A percentile compares a stretch with the other conserved stretches of the same genome.
Evolutionary conservation across 2,329 filamentous ascomycete genomes (phyloP).

Genomic region (Arthrobotrys iridis): DNA sequence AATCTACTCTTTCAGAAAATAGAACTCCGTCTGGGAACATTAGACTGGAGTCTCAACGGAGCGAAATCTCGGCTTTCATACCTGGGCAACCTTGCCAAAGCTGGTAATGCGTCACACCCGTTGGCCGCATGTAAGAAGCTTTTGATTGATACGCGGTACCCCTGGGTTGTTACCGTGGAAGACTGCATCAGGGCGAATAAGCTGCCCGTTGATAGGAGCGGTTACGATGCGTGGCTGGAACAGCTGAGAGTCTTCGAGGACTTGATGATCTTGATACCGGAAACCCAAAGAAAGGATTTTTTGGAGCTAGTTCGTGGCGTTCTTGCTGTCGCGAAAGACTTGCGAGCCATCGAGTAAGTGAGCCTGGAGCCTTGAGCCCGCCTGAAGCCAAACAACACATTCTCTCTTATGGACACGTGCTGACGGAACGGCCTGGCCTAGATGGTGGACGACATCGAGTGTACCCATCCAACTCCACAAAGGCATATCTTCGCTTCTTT

Average conservation of each 20-base stretch:
- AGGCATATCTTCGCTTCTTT: conserved; percentile 23
- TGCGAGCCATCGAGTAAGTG: conserved; percentile 31
- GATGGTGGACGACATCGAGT: conserved; percentile 38
- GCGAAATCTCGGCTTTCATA: conserved; percentile 27
- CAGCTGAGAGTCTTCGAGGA: conserved; percentile 1
- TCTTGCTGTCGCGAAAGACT: background rate
- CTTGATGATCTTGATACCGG: conserved; percentile 13
- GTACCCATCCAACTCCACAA: conserved; percentile 12
- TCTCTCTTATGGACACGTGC: background rate
- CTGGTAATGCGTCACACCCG: background rate
- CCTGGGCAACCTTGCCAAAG: background rate
- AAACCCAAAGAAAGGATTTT: conserved; percentile 8
- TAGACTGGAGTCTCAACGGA: conserved; percentile 35
- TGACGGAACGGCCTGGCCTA: no score
- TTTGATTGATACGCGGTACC: conserved; percentile 39
- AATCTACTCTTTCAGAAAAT: conserved; percentile 33
- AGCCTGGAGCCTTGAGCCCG: no score
- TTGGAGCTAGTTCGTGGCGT: conserved; percentile 20
- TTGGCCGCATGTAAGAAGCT: conserved; percentile 15
- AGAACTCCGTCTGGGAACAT: conserved; percentile 32
- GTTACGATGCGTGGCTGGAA: background rate
- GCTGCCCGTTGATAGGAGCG: background rate
- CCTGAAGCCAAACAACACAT: no score
- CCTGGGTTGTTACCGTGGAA: conserved; percentile 19
- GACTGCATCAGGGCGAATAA: background rate